These are phyloP conservation scores for Kregervanrija pseudodelftensis DNA, from an alignment of 805 yeast species.

Conservation along the genomic window DNA sequence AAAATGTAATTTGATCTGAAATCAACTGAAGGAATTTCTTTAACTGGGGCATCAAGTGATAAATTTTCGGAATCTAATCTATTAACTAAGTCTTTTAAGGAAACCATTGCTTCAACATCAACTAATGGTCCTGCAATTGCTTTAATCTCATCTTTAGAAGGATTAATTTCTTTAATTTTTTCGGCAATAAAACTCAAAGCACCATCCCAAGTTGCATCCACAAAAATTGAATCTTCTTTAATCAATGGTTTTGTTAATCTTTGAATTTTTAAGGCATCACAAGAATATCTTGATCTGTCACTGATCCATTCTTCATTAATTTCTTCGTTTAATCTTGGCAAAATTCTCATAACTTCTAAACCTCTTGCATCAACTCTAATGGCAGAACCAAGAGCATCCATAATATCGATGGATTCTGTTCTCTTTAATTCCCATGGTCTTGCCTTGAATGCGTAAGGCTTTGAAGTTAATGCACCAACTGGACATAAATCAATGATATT, in stretches of 20 bases:
- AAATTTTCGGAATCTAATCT: conserved; percentile 74
- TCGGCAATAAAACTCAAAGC: conserved; percentile 65
- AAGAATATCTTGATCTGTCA: conserved; percentile 80
- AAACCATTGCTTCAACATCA: conserved; percentile 79
- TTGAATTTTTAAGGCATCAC: conserved; percentile 81
- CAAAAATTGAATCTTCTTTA: conserved; percentile 61
- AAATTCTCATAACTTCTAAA: conserved; percentile 76
- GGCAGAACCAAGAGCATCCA: conserved; percentile 78
- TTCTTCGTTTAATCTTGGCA: conserved; percentile 81
- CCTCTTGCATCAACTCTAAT: conserved; percentile 84
- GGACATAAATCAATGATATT: conserved; percentile 86
- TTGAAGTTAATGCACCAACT: conserved; percentile 84
- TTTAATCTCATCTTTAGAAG: conserved; percentile 65
- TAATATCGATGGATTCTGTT: conserved; percentile 79
- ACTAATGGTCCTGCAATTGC: conserved; percentile 76
- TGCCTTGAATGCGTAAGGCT: conserved; percentile 88
- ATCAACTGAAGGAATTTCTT: conserved; percentile 59
- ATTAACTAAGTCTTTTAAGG: conserved; percentile 72
- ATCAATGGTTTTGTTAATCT: conserved; percentile 76
- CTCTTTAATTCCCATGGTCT: conserved; percentile 91
- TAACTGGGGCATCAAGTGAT: conserved; percentile 60
- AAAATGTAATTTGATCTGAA: conserved; percentile 72
- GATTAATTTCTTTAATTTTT: conserved; percentile 48
- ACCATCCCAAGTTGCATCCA: conserved; percentile 80
- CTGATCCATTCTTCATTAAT: conserved; percentile 89